Evolutionary conservation across 768 basidiomycete genomes (phyloP).

Genomic region (Mrakia frigida): DNA sequence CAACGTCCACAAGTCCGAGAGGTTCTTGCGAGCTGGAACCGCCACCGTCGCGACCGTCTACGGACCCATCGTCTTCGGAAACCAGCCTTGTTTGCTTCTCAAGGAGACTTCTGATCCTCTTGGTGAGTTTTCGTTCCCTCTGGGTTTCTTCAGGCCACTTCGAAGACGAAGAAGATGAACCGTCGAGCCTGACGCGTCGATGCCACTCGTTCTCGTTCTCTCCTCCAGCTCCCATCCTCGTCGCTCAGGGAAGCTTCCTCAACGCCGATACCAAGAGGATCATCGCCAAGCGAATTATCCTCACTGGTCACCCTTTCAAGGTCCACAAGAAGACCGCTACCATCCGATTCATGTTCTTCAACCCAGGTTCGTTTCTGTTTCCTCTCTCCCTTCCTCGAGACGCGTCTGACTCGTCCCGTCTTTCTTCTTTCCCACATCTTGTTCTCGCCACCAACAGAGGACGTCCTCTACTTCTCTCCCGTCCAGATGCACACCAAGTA

Average conservation of each 20-base stretch:
- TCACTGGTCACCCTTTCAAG: constrained; percentile 95
- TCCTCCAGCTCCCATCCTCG: constrained; percentile 54
- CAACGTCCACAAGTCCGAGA: constrained; percentile 95
- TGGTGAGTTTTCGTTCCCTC: too few relatives aligned
- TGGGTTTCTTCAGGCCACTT: too few relatives aligned
- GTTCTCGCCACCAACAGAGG: constrained; percentile 53
- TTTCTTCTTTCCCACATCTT: neutral
- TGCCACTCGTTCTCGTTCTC: constrained; percentile 26
- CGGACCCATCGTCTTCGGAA: constrained; percentile 82
- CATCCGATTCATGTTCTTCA: constrained; percentile 98
- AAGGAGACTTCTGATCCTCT: constrained; percentile 62
- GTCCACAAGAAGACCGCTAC: constrained; percentile 96
- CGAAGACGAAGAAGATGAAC: neutral
- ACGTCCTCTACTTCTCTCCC: constrained; percentile 86
- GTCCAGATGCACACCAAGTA: constrained; percentile 89
- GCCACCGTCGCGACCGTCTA: constrained; percentile 76
- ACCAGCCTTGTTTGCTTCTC: constrained; percentile 70
- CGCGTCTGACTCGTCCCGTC: neutral
- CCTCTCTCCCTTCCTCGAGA: neutral
- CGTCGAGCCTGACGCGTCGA: constrained; percentile 26
- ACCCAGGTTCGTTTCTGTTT: constrained; percentile 54
- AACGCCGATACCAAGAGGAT: constrained; percentile 86
- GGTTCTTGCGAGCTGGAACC: constrained; percentile 75
- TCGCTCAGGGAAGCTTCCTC: constrained; percentile 82
- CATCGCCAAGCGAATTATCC: constrained; percentile 84